Evolutionary conservation across 495 filamentous ascomycete species (phyloP).

Genomic region (Aspergillus conjunctus): DNA sequence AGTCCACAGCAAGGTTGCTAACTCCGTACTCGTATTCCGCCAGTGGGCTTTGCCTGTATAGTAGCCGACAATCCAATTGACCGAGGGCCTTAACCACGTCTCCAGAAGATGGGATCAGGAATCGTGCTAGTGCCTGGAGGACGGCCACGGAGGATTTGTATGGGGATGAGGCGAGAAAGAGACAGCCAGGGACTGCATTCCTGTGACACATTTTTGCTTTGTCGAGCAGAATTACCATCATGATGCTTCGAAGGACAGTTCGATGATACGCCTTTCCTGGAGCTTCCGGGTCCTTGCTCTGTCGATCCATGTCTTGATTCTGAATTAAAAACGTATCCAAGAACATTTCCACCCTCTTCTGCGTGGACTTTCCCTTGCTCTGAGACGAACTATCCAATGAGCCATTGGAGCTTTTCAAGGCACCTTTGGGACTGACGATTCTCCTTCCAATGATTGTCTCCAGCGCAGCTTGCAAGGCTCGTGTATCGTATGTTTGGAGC

Average conservation of each 20-base stretch:
- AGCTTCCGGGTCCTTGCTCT: conserved; percentile 32
- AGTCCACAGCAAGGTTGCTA: conserved; percentile 63
- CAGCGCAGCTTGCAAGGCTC: conserved; percentile 50
- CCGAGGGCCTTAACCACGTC: conserved; percentile 56
- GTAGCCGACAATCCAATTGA: conserved; percentile 59
- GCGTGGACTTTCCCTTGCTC: conserved; percentile 32
- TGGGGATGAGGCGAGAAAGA: conserved; percentile 51
- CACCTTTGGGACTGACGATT: conserved; percentile 30
- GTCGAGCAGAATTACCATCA: conserved; percentile 64
- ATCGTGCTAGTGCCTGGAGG: conserved; percentile 51
- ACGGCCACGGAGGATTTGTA: conserved; percentile 60
- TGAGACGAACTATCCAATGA: not conserved
- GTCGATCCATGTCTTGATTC: conserved; percentile 54
- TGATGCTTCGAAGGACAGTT: conserved; percentile 60
- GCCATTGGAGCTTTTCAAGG: not conserved
- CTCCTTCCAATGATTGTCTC: conserved; percentile 65
- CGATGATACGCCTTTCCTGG: conserved; percentile 53
- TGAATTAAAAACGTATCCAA: conserved; percentile 60
- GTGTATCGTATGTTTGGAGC: conserved; percentile 58
- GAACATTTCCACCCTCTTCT: conserved; percentile 52
- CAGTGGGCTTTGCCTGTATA: conserved; percentile 56
- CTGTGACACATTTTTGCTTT: conserved; percentile 37
- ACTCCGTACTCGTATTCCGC: conserved; percentile 62
- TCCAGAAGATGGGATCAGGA: conserved; percentile 62
- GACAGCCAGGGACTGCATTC: conserved; percentile 35